A percentile compares a stretch with the other conserved stretches of the same genome.
These are phyloP conservation scores for Fraxinus nigra DNA, from an alignment of 305 asterid genomes.

Conservation along the genomic window DNA sequence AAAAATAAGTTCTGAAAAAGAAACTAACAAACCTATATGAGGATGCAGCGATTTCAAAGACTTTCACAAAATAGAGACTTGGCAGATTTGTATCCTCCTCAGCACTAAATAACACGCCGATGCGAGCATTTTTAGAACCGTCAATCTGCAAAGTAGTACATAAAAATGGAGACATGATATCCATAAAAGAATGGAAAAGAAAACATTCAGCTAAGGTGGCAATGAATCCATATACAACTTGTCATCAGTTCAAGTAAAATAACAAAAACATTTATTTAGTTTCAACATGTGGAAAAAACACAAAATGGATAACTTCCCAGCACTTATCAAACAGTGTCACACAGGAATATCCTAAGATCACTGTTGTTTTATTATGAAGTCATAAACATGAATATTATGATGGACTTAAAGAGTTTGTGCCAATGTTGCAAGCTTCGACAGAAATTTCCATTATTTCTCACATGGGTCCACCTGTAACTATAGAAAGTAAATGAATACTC, in stretches of 20 bases:
- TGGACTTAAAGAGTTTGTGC: not conserved
- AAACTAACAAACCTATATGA: conserved; percentile 67
- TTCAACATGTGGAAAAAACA: conserved; percentile 7
- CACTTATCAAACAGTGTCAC: not conserved
- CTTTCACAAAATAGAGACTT: conserved; percentile 60
- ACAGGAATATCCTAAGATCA: not conserved
- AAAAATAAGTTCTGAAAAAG: conserved; percentile 14
- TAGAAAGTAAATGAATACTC: not conserved
- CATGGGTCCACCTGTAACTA: not conserved
- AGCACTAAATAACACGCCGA: conserved; percentile 76
- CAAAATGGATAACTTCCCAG: not conserved
- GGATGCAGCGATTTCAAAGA: conserved; percentile 66
- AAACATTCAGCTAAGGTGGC: not conserved
- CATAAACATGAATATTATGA: not conserved
- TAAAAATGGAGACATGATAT: conserved; percentile 20
- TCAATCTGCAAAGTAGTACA: conserved; percentile 53
- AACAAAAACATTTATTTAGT: conserved; percentile 2
- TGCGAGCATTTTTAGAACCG: conserved; percentile 74
- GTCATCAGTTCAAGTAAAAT: conserved; percentile 17
- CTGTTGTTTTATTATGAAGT: not conserved
- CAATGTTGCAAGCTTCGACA: not conserved
- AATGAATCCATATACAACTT: conserved; percentile 10
- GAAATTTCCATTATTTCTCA: not conserved
- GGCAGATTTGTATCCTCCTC: conserved; percentile 47
- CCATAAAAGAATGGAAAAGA: conserved; percentile 6